A percentile compares a stretch with the other conserved stretches of the same genome.
Conservation (phyloP, 2,329 filamentous ascomycete species). For the Botrytis pseudocinerea region DNA sequence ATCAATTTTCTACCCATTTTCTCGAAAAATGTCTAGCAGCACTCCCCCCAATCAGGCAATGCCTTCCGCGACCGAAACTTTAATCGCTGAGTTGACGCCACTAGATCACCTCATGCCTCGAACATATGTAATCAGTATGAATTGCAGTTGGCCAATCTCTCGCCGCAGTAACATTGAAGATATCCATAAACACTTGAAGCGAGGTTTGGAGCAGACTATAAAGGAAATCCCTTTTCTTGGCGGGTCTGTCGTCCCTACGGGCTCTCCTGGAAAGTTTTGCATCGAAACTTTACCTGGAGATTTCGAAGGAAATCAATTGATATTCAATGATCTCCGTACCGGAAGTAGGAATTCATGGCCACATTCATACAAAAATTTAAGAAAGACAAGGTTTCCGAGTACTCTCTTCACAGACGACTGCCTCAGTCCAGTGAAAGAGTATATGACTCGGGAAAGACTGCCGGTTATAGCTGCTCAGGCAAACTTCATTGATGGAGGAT, state of each 20-base stretch:
- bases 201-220: constrained; percentile 11
- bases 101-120: constrained; percentile 18
- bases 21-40: neutral
- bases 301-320: constrained; percentile 4
- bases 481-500: constrained; percentile 20
- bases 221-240: constrained; percentile 14
- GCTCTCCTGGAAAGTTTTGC: neutral
- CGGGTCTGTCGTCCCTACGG: neutral
- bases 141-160: neutral
- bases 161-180: constrained; percentile 17
- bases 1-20: neutral
- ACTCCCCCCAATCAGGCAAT: neutral
- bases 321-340: constrained; percentile 12
- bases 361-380: constrained; percentile 14
- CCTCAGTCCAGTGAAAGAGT: neutral
- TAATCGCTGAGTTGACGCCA: constrained; percentile 18
- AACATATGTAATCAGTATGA: constrained; percentile 11
- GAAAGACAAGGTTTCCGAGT: constrained; percentile 11
- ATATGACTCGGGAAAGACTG: neutral
- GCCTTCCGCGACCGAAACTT: neutral
- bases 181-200: constrained; percentile 7
- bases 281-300: constrained; percentile 12
- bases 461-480: constrained; percentile 16
- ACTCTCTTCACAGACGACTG: neutral
- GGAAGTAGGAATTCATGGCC: constrained; percentile 5